phyloP scores from a whole-genome alignment of 1,284 basidiomycete species.

The Ganoderma lucidum region DNA sequence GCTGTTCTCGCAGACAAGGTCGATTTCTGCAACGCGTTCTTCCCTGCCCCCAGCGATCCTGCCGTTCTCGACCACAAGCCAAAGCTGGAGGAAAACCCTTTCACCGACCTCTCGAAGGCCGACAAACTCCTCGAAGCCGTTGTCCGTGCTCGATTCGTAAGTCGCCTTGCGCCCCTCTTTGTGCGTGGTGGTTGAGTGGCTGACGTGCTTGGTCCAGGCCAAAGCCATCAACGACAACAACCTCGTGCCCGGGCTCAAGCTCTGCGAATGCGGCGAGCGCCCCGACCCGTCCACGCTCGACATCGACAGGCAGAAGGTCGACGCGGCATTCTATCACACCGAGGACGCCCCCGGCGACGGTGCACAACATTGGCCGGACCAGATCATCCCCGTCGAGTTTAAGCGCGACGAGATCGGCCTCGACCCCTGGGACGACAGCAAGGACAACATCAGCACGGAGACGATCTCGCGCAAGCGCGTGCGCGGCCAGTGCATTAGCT shows the following conservation, averaged over 20 bases:
- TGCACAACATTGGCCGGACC: conserved; percentile 10
- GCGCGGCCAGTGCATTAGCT: conserved; percentile 12
- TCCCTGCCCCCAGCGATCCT: neutral
- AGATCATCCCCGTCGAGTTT: conserved; percentile 15
- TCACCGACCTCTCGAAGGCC: neutral
- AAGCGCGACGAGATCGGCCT: neutral
- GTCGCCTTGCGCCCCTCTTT: neutral
- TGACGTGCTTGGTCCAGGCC: neutral
- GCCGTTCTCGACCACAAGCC: neutral
- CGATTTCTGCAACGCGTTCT: neutral
- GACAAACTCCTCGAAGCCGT: neutral
- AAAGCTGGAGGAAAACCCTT: neutral
- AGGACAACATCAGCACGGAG: neutral
- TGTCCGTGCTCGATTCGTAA: neutral
- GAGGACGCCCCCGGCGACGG: neutral
- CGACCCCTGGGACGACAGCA: conserved; percentile 18
- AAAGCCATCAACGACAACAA: conserved; percentile 2
- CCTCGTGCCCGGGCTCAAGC: neutral
- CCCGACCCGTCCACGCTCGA: conserved; percentile 2
- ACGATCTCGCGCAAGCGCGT: neutral
- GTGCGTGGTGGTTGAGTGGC: neutral
- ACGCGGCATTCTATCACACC: conserved; percentile 4
- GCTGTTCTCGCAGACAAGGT: neutral
- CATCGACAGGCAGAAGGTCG: conserved; percentile 12
- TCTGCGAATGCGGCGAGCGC: neutral